Conservation (phyloP, 2,329 filamentous ascomycete genomes). For the Botrytis pseudocinerea region DNA sequence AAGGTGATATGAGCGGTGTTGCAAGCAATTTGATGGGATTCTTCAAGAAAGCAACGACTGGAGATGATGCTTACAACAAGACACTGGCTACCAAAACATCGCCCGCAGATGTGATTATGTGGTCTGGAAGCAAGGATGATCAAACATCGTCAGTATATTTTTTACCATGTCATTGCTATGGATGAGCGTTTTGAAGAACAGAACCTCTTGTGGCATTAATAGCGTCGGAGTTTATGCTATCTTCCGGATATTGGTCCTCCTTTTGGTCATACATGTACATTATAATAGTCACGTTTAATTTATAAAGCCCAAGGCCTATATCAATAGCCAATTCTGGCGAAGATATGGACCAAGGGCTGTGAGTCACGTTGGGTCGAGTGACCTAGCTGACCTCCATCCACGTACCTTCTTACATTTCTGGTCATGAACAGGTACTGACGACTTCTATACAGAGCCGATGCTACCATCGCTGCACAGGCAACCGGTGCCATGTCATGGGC, state of each 20-base stretch:
- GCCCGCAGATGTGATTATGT: constrained; percentile 95
- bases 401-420: background rate
- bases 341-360: constrained; percentile 38
- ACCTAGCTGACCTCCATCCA: constrained; percentile 16
- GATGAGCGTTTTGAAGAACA: constrained; percentile 51
- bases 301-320: constrained; percentile 36
- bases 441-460: constrained; percentile 68
- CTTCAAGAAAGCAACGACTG: constrained; percentile 82
- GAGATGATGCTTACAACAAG: constrained; percentile 75
- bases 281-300: constrained; percentile 24
- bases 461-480: constrained; percentile 78
- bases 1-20: constrained; percentile 83
- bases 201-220: constrained; percentile 48
- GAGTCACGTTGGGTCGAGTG: constrained; percentile 40
- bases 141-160: constrained; percentile 77
- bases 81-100: constrained; percentile 88
- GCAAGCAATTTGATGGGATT: constrained; percentile 77
- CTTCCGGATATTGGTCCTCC: constrained; percentile 28
- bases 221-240: constrained; percentile 34
- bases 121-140: constrained; percentile 93
- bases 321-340: constrained; percentile 35
- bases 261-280: constrained; percentile 29
- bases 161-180: constrained; percentile 57
- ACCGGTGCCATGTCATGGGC: constrained; percentile 99
- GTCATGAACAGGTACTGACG: constrained; percentile 17